Evolutionary conservation across 306 rosid species (phyloP).

Genomic region (Prunus campanulata): DNA sequence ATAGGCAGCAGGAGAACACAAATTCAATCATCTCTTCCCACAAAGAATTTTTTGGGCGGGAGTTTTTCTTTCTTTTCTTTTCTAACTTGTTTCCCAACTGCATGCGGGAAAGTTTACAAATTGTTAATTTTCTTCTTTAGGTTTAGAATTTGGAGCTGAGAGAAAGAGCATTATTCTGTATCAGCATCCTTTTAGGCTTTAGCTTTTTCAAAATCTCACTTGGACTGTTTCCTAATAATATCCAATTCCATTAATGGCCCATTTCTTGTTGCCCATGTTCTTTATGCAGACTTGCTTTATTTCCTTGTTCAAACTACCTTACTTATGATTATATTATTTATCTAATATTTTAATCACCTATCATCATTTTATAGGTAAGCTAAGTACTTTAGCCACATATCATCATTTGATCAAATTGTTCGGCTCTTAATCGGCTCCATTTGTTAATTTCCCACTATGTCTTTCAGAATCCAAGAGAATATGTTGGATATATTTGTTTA

Average conservation of each 20-base stretch:
- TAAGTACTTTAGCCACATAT: constrained; percentile 17
- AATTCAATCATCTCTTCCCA: no score
- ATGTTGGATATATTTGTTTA: constrained; percentile 24
- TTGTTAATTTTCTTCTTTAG: no score
- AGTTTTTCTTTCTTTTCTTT: no score
- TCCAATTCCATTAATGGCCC: constrained; percentile 25
- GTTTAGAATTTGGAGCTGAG: not conserved
- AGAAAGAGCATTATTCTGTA: not conserved
- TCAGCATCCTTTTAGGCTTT: constrained; percentile 24
- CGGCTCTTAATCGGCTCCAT: constrained; percentile 11
- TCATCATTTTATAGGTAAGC: constrained; percentile 27
- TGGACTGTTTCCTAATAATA: constrained; percentile 28
- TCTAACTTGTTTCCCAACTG: no score
- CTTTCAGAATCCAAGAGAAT: constrained; percentile 34
- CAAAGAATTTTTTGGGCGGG: no score
- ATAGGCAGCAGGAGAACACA: no score
- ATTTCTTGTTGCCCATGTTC: constrained; percentile 19
- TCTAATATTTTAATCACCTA: constrained; percentile 11
- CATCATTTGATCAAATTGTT: constrained; percentile 27
- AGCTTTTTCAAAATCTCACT: constrained; percentile 23
- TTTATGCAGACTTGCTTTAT: constrained; percentile 26
- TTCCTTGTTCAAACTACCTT: constrained; percentile 28
- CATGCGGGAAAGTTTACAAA: no score
- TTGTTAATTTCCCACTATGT: constrained; percentile 10
- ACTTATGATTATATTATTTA: constrained; percentile 22